Evolutionary conservation across 345 rosid species (phyloP), one percentile per base, ranked within the genome.

Genomic region (Erysimum cheiranthoides): DNA sequence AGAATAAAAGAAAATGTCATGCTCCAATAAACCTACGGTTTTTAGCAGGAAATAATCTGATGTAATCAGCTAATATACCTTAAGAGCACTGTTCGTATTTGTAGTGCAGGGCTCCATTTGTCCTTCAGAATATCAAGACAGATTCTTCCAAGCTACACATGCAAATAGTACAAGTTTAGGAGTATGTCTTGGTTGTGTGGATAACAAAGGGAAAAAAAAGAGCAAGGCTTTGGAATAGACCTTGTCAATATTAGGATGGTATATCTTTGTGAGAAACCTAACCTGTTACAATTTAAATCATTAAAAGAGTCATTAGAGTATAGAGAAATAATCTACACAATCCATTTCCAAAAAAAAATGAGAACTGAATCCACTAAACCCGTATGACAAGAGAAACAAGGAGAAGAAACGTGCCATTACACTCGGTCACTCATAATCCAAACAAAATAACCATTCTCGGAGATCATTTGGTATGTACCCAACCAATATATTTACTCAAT

Each of bases 41-140:
- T 49, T n/a, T 73, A 4, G 61, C 25, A 46, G 70, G 60, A 31
- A 28, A 42, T 3, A 35, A 42, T 46, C 58, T 43, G 47, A 52
- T 54, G 46, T 43, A 21, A 61, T 68, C 30, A 67, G 13, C 13
- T n/a, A 2, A 50, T 43, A 50, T 88, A 95, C 99, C 99, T 95
- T 86, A 95, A 74, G 78, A 95, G 93, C 64, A 95, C 99, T 14
- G 99, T 95, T 67, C 99, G 85, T 53, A 95, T 95, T 85, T 95
- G 99, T 49, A 95, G 88, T 70, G 99, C 99, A 46, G 99, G 99
- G 80, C 99, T 95, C 99, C 99, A 95, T 71, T 95, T 95, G 84
- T 95, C 99, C 70, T 95, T 95, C 82, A 95, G 84, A 79, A 95
- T 95, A 83, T 95, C 99, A 34, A 79, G 82, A 62, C 82, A 79